Evolutionary conservation across 2,329 filamentous ascomycete species (phyloP), one percentile per base, ranked within the genome.

Genomic region (Tolypocladium paradoxum): DNA sequence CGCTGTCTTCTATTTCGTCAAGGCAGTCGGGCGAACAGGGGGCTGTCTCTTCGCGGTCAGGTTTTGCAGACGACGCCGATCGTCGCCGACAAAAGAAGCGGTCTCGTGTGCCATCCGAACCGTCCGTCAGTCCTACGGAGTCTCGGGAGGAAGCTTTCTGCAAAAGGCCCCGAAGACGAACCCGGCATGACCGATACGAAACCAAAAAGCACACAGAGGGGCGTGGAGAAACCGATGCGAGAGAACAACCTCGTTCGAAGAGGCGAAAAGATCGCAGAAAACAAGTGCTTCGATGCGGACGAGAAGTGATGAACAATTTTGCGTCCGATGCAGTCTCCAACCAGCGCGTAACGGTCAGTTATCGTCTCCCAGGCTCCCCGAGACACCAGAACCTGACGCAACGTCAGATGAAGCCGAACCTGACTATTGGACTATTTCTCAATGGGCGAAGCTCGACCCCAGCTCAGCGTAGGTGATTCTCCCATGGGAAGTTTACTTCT

Each of bases 281-380:
- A 35, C 64, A 65, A n/a, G 60, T 51, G 14, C 55, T 71, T 36
- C 61, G 63, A 6, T 70, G 70, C 0, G 65, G 71, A 16, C 72
- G 71, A 51, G 74, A 77, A 40, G 69, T 84, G 8, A 76, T 83
- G 65, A 65, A 72, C 7, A 76, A 76, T 22, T 87, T 85, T 56
- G 68, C 68, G 14, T 83, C 82, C 1, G 64, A 73, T 4, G 76
- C 76, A 50, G 73, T 86, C 43, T 64, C 73, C 12, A 71, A 72
- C 20, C 58, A 58, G 8, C 62, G 60, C 48, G 54, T 71, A 24
- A 69, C 61, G 14, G 71, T 71, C 49, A 53, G 64, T 49, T 14
- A 24, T 14, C 14, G 16, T 4, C 9, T 45, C 27, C 8, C 27
- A 49, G 20, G 46, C 29, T 16, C 2, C 2, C 2, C 2, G 20